Base-by-base conservation (phyloP, 148 eudicot genomes). In the Nyssa sinensis region DNA sequence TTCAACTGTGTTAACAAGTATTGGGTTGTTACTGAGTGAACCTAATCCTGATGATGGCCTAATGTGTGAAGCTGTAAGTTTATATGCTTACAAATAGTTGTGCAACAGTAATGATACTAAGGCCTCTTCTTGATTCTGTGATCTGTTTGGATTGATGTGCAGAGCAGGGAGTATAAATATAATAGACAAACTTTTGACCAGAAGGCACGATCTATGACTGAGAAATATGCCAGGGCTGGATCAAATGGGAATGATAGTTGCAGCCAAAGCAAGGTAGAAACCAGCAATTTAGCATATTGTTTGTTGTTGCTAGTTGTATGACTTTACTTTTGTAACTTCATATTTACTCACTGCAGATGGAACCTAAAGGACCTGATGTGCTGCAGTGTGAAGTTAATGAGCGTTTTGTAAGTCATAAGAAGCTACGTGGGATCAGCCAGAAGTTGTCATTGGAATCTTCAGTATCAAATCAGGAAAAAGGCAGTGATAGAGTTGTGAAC, bases 41-140 rank as follows among this genome's bases (percentile, higher is more conserved):
- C 89, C 91, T 0, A 88, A 88, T 70, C 89, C 88, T 77, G 91
- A 88, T 85, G 91, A 88, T 81, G 91, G 89, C 62, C 86, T 88
- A 63, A 88, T 88, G 89, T 81, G 84, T 75, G 89, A 88, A 73
- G 89, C 84, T 11, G 91, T 85, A 64, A 85, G 88, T 85, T 39
- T 59, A 63, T 59, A 62, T 10, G 23, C 17, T 41, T 3, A 28
- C 19, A 34, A 35, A 35, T 33, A 27, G 16, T 57, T 66, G 32
- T 17, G 21, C 21, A 6, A 10, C 24, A 1, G 7, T 16, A 8
- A n/a, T 25, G 24, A 32, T 12, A 51, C 58, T 14, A 6, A n/a
- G 55, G 31, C 19, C 32, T 30, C 11, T 17, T 21, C 12, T 59
- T 53, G 27, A 58, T 47, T 62, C 31, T 57, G 0, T 69, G 25